Conservation (phyloP, 2,329 filamentous ascomycete species). For the Bipolaris victoriae region DNA sequence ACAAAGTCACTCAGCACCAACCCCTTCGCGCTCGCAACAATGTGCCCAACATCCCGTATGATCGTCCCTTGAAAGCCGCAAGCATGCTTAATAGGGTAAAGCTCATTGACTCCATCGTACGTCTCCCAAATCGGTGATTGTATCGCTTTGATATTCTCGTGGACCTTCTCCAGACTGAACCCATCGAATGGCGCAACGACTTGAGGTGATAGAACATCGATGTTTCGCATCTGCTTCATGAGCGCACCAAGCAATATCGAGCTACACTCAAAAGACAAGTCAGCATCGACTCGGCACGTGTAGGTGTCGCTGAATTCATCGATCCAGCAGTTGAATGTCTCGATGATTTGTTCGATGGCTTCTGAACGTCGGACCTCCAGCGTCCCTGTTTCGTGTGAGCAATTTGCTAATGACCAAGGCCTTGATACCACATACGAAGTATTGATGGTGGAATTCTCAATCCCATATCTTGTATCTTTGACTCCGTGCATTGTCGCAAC, state of each 20-base stretch:
- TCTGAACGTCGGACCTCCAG: not conserved
- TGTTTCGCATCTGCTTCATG: constrained; percentile 20
- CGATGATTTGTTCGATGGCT: not conserved
- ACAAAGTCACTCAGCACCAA: not conserved
- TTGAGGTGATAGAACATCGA: constrained; percentile 7
- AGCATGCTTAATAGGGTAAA: not conserved
- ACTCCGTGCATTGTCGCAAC: constrained; percentile 1
- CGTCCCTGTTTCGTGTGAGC: not conserved
- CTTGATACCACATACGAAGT: constrained; percentile 5
- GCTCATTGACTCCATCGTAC: not conserved
- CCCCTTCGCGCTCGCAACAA: not conserved
- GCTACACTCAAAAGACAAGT: constrained; percentile 17
- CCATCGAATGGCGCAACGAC: constrained; percentile 18
- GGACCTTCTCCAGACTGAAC: constrained; percentile 11
- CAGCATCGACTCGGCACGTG: not conserved
- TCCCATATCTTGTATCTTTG: constrained; percentile 9
- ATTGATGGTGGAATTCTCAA: constrained; percentile 17
- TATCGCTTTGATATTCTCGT: not conserved
- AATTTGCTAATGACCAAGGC: not conserved
- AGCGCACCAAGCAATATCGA: constrained; percentile 27
- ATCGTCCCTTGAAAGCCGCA: not conserved
- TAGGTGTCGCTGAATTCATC: not conserved
- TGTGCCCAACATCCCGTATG: not conserved
- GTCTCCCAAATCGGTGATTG: constrained; percentile 6
- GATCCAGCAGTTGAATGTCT: not conserved